Base-by-base conservation (phyloP, 768 basidiomycete genomes). In the Lanmaoa rubissima region DNA sequence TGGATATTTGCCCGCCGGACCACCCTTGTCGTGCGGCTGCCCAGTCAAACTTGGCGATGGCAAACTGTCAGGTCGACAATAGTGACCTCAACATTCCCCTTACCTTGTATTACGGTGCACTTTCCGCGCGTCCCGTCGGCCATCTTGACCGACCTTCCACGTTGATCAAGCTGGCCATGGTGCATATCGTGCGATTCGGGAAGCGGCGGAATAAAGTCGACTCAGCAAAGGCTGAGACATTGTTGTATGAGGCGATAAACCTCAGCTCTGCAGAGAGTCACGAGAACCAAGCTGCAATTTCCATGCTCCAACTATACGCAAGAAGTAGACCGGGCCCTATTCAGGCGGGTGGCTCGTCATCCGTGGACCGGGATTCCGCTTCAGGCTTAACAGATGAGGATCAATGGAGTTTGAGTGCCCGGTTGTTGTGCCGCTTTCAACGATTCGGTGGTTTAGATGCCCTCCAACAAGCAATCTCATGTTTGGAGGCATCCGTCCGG, bases 1-100 rank as follows among this genome's bases (percentile, higher is more conserved):
- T 59, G 13, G 11, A 24, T 26, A 13, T 57, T n/a, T 59, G 58
- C 24, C 48, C 55, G 10, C 32, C 12, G 17, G 50, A 58, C 19
- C 54, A 59, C 14, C 55, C 45, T 6, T 47, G 58, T 48, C 55
- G 45, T 39, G 49, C 58, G 1, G 58, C 46, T 21, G 55, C 44
- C 9, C 45, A 42, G 3, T 48, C 58, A 31, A 59, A 59, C 17
- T 1, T 57, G 17, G 58, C 58, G 34, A 24, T 2, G 8, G 54
- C 57, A 44, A 40, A 49, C 13, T 41, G 35, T 38, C 40, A 3
- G 19, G 44, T 47, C 16, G 41, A 32, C 11, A 26, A 17, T 35
- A 40, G 19, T 19, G 45, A 19, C 42, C 26, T 52, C 3, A 50
- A 59, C 6, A 31, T 42, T 24, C 39, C 58, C 5, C 19, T 48